These are phyloP conservation scores for Starmerella sirachaensis DNA, from an alignment of 805 yeast genomes.

Conservation along the genomic window DNA sequence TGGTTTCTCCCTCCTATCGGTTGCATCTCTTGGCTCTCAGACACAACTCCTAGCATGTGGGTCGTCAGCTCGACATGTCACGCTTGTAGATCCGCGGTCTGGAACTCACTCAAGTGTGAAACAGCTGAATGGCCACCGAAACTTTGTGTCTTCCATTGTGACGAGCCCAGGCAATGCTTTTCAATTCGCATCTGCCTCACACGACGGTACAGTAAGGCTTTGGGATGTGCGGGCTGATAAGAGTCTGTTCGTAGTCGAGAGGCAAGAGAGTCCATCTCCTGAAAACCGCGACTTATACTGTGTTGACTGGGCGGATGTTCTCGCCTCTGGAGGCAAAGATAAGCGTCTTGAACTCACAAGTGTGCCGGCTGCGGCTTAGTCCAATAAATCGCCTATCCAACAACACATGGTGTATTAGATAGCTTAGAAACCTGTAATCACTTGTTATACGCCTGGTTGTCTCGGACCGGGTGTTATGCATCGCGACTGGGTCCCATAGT, in stretches of 20 bases:
- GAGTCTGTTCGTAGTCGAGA: constrained; percentile 67
- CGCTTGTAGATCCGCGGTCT: constrained; percentile 81
- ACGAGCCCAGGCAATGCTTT: constrained; percentile 67
- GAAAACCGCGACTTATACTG: constrained; percentile 60
- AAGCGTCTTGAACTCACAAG: constrained; percentile 78
- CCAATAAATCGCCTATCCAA: no score
- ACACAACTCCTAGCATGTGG: constrained; percentile 71
- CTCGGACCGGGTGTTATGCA: no score
- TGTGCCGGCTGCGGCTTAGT: constrained; percentile 24
- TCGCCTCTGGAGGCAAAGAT: constrained; percentile 88
- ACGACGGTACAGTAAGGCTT: constrained; percentile 86
- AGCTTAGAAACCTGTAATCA: no score
- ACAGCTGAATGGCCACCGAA: constrained; percentile 79
- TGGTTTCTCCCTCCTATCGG: constrained; percentile 68
- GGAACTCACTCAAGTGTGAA: constrained; percentile 46
- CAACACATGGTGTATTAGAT: no score
- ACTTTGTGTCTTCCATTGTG: constrained; percentile 72
- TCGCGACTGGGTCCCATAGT: no score
- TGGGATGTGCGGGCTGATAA: constrained; percentile 91
- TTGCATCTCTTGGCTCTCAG: constrained; percentile 53
- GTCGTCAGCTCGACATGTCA: constrained; percentile 96
- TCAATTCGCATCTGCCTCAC: constrained; percentile 83
- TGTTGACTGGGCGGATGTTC: constrained; percentile 76
- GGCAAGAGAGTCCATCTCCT: constrained; percentile 39
- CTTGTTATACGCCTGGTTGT: no score